phyloP scores from a whole-genome alignment of 2,329 filamentous ascomycete genomes.

The Cladophialophora carrionii region DNA sequence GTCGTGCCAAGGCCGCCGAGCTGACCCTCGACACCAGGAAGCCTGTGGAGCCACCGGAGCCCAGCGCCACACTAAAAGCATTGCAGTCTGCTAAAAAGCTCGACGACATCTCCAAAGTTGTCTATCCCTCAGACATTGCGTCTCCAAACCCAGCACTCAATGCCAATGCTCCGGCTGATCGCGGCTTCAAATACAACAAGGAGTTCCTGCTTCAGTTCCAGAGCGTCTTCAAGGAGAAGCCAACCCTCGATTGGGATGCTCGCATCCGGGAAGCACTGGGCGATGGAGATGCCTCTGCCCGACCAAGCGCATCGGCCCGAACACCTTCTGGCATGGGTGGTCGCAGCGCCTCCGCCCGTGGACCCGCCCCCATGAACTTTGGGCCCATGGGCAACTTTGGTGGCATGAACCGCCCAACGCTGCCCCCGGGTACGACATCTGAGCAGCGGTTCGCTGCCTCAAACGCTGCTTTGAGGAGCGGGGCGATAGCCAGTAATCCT shows the following conservation, averaged over 20 bases:
- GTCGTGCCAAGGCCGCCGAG: constrained; percentile 77
- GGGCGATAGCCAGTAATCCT: constrained; percentile 53
- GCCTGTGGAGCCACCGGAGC: constrained; percentile 85
- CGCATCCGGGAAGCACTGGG: constrained; percentile 85
- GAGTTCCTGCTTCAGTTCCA: constrained; percentile 96
- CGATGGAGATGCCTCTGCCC: constrained; percentile 70
- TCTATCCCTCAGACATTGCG: constrained; percentile 80
- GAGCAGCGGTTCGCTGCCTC: constrained; percentile 73
- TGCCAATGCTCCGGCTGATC: constrained; percentile 66
- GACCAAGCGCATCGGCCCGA: constrained; percentile 60
- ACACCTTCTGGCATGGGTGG: constrained; percentile 54
- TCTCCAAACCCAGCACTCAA: constrained; percentile 94
- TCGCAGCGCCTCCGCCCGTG: constrained; percentile 57
- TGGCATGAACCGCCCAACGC: constrained; percentile 53
- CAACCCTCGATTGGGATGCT: constrained; percentile 87
- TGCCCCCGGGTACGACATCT: constrained; percentile 77
- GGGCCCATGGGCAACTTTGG: constrained; percentile 72
- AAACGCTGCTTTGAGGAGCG: constrained; percentile 51
- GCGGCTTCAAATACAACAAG: constrained; percentile 94
- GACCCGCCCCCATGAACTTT: constrained; percentile 55
- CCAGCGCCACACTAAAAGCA: constrained; percentile 89
- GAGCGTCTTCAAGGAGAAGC: constrained; percentile 93
- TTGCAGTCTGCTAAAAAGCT: constrained; percentile 90
- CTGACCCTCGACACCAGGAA: constrained; percentile 89
- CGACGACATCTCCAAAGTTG: constrained; percentile 73